Conservation (phyloP, 495 filamentous ascomycete genomes). For the Neurospora africana region DNA sequence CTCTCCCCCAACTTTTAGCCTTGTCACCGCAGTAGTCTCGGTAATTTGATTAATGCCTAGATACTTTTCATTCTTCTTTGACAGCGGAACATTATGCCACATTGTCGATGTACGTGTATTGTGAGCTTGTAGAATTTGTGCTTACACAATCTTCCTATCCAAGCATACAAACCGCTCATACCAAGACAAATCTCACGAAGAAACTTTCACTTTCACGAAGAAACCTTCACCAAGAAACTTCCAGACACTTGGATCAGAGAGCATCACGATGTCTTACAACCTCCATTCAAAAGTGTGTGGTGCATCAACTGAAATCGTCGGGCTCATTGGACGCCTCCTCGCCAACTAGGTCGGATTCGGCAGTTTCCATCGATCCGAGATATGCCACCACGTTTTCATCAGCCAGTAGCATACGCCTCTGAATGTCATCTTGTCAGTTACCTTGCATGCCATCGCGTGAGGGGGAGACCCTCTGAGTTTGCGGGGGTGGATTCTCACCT, state of each 20-base stretch:
- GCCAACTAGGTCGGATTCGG: conserved; percentile 23
- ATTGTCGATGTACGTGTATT: background rate
- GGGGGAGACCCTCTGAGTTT: background rate
- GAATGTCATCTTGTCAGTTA: conserved; percentile 17
- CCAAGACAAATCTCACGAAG: background rate
- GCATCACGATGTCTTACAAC: background rate
- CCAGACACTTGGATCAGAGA: background rate
- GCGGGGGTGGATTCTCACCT: conserved; percentile 40
- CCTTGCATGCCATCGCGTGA: background rate
- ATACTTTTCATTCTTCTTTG: background rate
- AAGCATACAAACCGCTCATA: background rate
- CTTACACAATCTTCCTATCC: background rate
- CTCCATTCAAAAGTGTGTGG: background rate
- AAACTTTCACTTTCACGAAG: background rate
- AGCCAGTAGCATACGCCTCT: conserved; percentile 27
- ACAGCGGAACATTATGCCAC: background rate
- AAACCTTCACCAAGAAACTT: background rate
- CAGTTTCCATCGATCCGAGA: conserved; percentile 31
- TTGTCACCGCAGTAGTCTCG: background rate
- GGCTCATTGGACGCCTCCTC: conserved; percentile 32
- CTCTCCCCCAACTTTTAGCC: background rate
- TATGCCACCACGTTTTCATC: conserved; percentile 33
- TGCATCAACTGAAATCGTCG: conserved; percentile 35
- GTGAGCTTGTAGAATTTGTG: background rate
- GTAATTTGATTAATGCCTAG: background rate